These are phyloP conservation scores for Monilinia fructigena DNA, from an alignment of 2,329 filamentous ascomycete species.

Conservation along the genomic window DNA sequence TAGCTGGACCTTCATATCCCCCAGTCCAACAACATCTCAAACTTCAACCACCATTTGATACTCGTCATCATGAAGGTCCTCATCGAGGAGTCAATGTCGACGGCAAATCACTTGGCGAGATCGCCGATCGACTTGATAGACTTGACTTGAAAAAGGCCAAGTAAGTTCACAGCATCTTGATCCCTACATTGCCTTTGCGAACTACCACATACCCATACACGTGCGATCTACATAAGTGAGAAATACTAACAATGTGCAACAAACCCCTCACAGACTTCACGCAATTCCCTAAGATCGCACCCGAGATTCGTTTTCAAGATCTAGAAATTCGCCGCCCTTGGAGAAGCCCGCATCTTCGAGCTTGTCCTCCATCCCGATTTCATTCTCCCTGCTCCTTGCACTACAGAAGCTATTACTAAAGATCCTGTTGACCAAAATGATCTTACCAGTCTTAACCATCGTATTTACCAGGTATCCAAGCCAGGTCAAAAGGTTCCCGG, in stretches of 20 bases:
- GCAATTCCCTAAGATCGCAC: accelerated
- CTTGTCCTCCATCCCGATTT: not conserved
- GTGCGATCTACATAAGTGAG: not conserved
- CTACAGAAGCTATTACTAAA: too few species aligned
- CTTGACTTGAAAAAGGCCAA: not conserved
- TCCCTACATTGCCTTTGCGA: too few species aligned
- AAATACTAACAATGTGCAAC: not conserved
- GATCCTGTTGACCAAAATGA: not conserved
- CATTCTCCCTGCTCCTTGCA: accelerated
- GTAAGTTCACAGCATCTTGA: not conserved
- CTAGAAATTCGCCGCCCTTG: not conserved
- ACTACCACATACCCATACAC: too few species aligned
- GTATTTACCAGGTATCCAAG: not conserved
- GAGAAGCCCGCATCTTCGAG: not conserved
- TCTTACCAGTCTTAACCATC: not conserved
- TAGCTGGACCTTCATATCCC: accelerated
- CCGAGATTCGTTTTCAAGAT: not conserved
- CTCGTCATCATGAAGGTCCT: not conserved
- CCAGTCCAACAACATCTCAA: not conserved
- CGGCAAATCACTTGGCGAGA: not conserved
- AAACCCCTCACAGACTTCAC: not conserved
- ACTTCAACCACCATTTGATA: not conserved
- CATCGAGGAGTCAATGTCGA: not conserved
- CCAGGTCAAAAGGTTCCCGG: not conserved
- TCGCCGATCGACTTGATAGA: not conserved